Conservation (phyloP, 2,329 filamentous ascomycete genomes). For the Penicillium sp. region DNA sequence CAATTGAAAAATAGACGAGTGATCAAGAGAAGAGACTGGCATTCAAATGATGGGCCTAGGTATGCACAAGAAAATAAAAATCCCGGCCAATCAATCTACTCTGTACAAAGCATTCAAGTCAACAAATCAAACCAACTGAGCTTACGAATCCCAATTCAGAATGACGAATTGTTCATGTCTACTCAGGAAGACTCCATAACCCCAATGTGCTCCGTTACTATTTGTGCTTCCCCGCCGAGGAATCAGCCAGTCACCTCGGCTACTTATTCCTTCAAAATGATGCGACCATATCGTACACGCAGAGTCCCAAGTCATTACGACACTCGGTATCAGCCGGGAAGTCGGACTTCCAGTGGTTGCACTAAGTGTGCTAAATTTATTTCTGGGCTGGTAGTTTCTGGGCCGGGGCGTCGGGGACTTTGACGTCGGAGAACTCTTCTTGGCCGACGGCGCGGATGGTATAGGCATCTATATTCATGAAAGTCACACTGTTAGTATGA, state of each 20-base stretch:
- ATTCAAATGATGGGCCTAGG: slow-evolving; percentile 12
- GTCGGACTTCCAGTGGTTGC: background rate
- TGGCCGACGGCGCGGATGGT: slow-evolving; percentile 87
- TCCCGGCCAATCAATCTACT: slow-evolving; percentile 19
- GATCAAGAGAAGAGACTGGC: slow-evolving; percentile 15
- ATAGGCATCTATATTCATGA: slow-evolving; percentile 61
- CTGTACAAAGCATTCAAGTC: slow-evolving; percentile 24
- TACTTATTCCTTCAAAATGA: slow-evolving; percentile 1
- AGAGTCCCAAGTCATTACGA: background rate
- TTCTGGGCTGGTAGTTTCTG: slow-evolving; percentile 29
- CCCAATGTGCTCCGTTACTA: slow-evolving; percentile 28
- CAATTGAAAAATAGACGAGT: background rate
- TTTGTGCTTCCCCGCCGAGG: slow-evolving; percentile 13
- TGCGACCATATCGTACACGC: slow-evolving; percentile 25
- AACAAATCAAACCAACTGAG: slow-evolving; percentile 23
- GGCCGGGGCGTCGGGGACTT: slow-evolving; percentile 74
- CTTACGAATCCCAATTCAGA: slow-evolving; percentile 14
- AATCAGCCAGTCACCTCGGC: slow-evolving; percentile 4
- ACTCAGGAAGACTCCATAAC: slow-evolving; percentile 30
- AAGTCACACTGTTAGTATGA: slow-evolving; percentile 7
- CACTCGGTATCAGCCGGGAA: background rate
- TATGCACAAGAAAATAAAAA: slow-evolving; percentile 18
- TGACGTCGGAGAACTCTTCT: slow-evolving; percentile 95
- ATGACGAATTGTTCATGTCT: slow-evolving; percentile 18
- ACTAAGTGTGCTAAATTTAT: slow-evolving; percentile 14